Evolutionary conservation across 306 rosid genomes (phyloP), one percentile per base, ranked within the genome.

Genomic region (Prunus mongolica): DNA sequence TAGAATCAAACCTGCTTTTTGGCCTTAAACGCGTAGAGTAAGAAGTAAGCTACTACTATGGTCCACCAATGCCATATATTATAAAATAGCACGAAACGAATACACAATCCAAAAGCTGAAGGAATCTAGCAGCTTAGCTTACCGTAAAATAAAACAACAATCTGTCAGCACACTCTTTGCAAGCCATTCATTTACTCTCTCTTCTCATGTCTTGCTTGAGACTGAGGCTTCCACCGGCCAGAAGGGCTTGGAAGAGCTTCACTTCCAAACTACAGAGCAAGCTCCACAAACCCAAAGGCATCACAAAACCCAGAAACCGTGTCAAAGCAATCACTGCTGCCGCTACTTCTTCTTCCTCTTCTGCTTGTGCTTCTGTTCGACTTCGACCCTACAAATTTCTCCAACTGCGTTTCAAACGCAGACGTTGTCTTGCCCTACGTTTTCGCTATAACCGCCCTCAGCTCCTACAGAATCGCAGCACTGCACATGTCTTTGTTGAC

Each of bases 201-300:
- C 74, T 15, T 45, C 64, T 76, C 76, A 91, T 89, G 90, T 83
- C 90, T 58, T 89, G 76, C 75, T 72, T 86, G 30, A 82, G 82
- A 15, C 74, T 87, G 57, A 84, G 83, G 73, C 80, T 89, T 80
- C 89, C 83, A 71, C 90, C 79, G 20, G 86, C 91, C 27, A 74
- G 65, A 77, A 91, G 79, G 74, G 85, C 84, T 20, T 91, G 97
- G 97, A 91, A 86, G 75, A 83, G 84, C 75, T 41, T 91, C 80
- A 77, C 93, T 64, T 86, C 88, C 50, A 88, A 77, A 71, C 70
- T 91, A 27, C 84, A 84, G 38, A 76, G 75, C 15, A 86, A 87
- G 74, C 87, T 91, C 68, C 88, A 82, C 19, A 91, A 60, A 44
- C 84, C 87, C 44, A 91, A 79, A 82, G 57, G 91, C 82, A 85